Evolutionary conservation across 2,329 filamentous ascomycete species (phyloP).

Genomic region (Aspergillus caelatus): DNA sequence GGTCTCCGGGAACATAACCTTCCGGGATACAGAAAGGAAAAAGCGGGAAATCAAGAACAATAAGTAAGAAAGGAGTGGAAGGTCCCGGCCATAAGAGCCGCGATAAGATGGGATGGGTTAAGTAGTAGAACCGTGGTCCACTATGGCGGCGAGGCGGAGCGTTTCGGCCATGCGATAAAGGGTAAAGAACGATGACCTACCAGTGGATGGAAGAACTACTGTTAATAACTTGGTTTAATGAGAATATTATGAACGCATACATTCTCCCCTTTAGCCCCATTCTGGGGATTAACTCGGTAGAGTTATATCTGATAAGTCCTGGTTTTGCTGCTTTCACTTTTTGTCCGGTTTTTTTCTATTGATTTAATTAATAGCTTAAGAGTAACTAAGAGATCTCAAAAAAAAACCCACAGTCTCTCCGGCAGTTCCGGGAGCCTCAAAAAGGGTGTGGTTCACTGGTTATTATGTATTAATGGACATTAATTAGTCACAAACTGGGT

Average conservation of each 20-base stretch:
- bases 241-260: not conserved
- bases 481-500: not conserved
- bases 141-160: slow-evolving; percentile 21
- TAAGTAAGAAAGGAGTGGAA: slow-evolving; percentile 8
- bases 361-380: not conserved
- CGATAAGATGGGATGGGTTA: slow-evolving; percentile 12
- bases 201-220: not conserved
- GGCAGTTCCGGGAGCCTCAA: slow-evolving; percentile 1
- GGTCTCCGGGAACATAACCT: slow-evolving; percentile 27
- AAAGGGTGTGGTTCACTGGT: not conserved
- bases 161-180: slow-evolving; percentile 9
- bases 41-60: slow-evolving; percentile 5
- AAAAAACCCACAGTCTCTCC: not conserved
- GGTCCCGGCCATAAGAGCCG: slow-evolving; percentile 1
- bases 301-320: not conserved
- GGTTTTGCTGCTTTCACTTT: not conserved
- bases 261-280: not conserved
- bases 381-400: not conserved
- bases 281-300: not conserved
- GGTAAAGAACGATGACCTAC: not conserved
- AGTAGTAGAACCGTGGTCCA: slow-evolving; percentile 19
- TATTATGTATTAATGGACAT: not conserved
- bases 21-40: slow-evolving; percentile 4
- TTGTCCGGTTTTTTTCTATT: not conserved
- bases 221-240: not conserved